These are phyloP conservation scores for Heterobasidion parviporum DNA, from an alignment of 1,284 basidiomycete species.

Conservation along the genomic window DNA sequence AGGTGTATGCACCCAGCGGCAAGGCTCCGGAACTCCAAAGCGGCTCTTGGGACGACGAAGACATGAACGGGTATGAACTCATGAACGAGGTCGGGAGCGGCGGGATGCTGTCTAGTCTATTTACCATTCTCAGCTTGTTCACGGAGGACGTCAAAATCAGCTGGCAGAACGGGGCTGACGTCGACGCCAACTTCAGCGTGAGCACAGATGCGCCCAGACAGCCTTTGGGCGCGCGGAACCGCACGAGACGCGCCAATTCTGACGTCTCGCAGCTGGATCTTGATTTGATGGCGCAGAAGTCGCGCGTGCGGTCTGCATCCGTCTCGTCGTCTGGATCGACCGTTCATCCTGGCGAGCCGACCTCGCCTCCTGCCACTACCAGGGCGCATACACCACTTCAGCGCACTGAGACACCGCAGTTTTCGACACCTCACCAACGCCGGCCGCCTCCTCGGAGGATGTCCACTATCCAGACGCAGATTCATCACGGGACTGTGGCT, in stretches of 20 bases:
- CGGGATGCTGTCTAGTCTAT: constrained; percentile 90
- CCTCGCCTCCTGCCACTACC: constrained; percentile 18
- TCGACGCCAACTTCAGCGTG: constrained; percentile 14
- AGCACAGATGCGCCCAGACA: constrained; percentile 15
- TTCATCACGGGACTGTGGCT: constrained; percentile 68
- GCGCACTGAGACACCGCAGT: constrained; percentile 1
- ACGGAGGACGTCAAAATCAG: constrained; percentile 95
- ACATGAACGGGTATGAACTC: constrained; percentile 89
- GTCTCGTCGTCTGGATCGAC: constrained; percentile 62
- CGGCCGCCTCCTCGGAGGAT: constrained; percentile 3
- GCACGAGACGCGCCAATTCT: constrained; percentile 35
- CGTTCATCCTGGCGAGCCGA: constrained; percentile 37
- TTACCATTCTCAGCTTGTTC: constrained; percentile 92
- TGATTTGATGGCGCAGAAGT: constrained; percentile 16
- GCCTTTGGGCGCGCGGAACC: constrained; percentile 9
- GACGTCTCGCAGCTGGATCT: constrained; percentile 60
- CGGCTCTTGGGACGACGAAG: constrained; percentile 70
- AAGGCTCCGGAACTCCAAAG: constrained; percentile 34
- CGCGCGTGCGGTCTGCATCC: constrained; percentile 29
- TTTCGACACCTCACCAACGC: constrained; percentile 5
- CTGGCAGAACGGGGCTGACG: constrained; percentile 62
- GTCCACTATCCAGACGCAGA: constrained; percentile 13
- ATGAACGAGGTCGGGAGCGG: constrained; percentile 94
- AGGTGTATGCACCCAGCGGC: constrained; percentile 73
- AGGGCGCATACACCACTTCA: neutral